Base-by-base conservation (phyloP, 441 rosid genomes). In the Brassica hybrid region DNA sequence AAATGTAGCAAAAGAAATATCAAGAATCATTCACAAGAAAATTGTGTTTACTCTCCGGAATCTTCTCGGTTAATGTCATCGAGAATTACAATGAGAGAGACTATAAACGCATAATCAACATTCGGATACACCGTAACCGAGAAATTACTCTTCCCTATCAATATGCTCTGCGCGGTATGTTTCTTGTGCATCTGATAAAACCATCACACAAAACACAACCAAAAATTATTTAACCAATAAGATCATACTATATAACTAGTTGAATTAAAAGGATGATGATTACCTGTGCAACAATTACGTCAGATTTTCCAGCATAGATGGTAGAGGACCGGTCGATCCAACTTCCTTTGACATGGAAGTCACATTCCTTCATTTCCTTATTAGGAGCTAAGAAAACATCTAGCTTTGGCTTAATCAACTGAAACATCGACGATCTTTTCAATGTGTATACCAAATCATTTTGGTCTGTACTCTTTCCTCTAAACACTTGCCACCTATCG, bases 261-360 rank as follows among this genome's bases (percentile, higher is more conserved):
- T 45, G 13, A 48, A 14, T 2, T 0, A 17, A 14, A 50, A 45
- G 3, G 6, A 25, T 14, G 14, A 5, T 30, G n/a, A 17, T 60
- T 72, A 88, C 90, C 74, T 85, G 86, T 16, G 91, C 89, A 21
- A 87, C 88, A 17, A 81, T 32, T 11, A 38, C 80, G 67, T 76
- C 75, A 67, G 93, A 84, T 57, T 87, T 82, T 4, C 89, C 90
- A 0, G 86, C 83, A 58, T 85, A 87, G 45, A 89, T 57, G 18
- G 67, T 54, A 62, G 86, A 86, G 1, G 89, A 85, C 2, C 76
- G 76, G 23, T 84, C 80, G 6, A 63, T 16, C 86, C 85, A 84
- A 64, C 84, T 87, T 52, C 89, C 91, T 68, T 88, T 79, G 23
- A 89, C 71, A 76, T 80, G 80, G 65, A 84, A 89, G 79, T 88